phyloP scores from a whole-genome alignment of 345 rosid genomes.

The Melaleuca quinquenervia region DNA sequence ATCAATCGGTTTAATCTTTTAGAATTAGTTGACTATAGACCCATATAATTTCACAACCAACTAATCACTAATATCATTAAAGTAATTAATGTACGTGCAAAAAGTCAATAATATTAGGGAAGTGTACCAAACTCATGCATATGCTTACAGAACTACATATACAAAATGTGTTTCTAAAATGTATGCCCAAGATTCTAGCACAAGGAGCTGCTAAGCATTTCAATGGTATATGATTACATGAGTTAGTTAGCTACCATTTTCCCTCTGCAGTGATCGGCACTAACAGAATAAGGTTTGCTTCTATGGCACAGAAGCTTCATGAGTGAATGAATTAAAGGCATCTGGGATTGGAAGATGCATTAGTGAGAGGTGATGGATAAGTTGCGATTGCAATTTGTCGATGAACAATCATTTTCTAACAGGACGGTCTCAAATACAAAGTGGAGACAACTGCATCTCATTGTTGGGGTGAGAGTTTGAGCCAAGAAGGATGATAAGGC shows the following conservation, averaged over 20 bases:
- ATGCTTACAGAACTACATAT: background rate
- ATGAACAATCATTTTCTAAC: background rate
- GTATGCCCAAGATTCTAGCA: background rate
- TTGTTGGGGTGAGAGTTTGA: background rate
- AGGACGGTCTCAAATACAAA: background rate
- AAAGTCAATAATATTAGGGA: background rate
- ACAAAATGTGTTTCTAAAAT: background rate
- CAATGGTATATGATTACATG: background rate
- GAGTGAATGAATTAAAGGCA: background rate
- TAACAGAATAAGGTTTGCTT: background rate
- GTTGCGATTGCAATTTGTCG: background rate
- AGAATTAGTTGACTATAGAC: background rate
- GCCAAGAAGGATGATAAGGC: background rate
- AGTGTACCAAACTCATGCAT: background rate
- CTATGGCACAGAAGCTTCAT: background rate
- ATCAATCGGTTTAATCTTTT: background rate
- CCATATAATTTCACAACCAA: background rate
- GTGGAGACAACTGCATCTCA: background rate
- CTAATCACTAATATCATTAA: background rate
- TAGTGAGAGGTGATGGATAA: background rate
- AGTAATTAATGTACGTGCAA: background rate
- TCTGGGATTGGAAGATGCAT: background rate
- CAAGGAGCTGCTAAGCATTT: background rate
- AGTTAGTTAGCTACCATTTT: background rate
- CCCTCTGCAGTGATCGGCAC: background rate